Conservation (phyloP, 2,329 filamentous ascomycete species). For the Aspergillus alliaceus region DNA sequence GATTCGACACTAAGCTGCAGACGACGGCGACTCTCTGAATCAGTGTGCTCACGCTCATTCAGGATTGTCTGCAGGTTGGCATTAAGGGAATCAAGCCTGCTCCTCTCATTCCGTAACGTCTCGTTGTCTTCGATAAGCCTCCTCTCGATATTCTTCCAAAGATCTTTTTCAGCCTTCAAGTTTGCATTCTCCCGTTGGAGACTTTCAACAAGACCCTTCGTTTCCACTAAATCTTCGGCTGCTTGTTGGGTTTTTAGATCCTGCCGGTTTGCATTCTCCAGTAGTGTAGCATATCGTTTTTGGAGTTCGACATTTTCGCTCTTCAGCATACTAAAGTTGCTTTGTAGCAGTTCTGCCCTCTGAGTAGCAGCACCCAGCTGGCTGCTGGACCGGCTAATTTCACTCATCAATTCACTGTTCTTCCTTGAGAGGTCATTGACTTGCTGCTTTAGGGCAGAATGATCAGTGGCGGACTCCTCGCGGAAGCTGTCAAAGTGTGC, state of each 20-base stretch:
- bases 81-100: slow-evolving; percentile 77
- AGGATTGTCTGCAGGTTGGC: slow-evolving; percentile 83
- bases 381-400: slow-evolving; percentile 76
- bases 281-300: slow-evolving; percentile 73
- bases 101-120: slow-evolving; percentile 76
- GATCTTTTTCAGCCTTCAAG: slow-evolving; percentile 88
- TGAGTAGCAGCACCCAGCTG: slow-evolving; percentile 80
- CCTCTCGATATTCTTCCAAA: slow-evolving; percentile 92
- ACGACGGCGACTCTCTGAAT: slow-evolving; percentile 77
- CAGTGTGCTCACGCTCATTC: slow-evolving; percentile 85
- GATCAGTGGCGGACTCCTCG: slow-evolving; percentile 78
- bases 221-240: slow-evolving; percentile 88
- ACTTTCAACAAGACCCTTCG: slow-evolving; percentile 77
- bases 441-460: slow-evolving; percentile 80
- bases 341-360: slow-evolving; percentile 84
- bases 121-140: slow-evolving; percentile 88
- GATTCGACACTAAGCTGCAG: slow-evolving; percentile 75
- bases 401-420: slow-evolving; percentile 77
- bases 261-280: slow-evolving; percentile 83
- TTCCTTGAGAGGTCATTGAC: slow-evolving; percentile 77
- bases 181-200: slow-evolving; percentile 89
- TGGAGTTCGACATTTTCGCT: slow-evolving; percentile 83
- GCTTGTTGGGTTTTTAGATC: slow-evolving; percentile 89
- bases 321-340: slow-evolving; percentile 81
- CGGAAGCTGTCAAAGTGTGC: slow-evolving; percentile 86